phyloP scores from a whole-genome alignment of 1,284 basidiomycete species.

The Golubevia pallescens region DNA sequence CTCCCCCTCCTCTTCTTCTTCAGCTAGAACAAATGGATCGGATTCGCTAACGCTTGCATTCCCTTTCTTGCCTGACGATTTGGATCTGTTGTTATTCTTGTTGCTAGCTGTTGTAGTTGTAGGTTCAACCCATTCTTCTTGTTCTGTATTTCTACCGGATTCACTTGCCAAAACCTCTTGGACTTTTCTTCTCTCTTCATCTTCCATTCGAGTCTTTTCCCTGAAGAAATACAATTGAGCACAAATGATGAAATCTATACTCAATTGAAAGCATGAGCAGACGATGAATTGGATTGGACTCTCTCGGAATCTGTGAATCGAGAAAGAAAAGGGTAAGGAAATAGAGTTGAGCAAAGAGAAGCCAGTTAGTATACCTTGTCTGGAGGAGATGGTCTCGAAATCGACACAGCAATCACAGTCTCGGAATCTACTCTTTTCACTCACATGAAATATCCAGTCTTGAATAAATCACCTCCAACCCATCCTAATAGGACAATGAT shows the following conservation, averaged over 20 bases:
- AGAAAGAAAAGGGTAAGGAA: constrained; percentile 23
- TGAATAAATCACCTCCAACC: constrained; percentile 66
- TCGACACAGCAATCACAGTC: too few species aligned
- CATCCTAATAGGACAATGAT: constrained; percentile 66
- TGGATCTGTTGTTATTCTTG: background rate
- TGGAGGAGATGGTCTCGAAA: too few species aligned
- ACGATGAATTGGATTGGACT: constrained; percentile 33
- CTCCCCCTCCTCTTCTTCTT: constrained; percentile 5
- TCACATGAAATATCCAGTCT: constrained; percentile 45
- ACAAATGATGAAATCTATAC: constrained; percentile 57
- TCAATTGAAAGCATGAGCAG: constrained; percentile 52
- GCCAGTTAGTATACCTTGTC: constrained; percentile 55
- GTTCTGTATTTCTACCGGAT: background rate
- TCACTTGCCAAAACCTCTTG: too few species aligned
- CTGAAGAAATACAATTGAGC: constrained; percentile 55
- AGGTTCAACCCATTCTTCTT: background rate
- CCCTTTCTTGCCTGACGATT: background rate
- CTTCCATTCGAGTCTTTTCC: constrained; percentile 34
- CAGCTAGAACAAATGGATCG: background rate
- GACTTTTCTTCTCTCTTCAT: too few species aligned
- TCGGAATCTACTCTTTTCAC: background rate
- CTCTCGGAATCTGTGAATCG: constrained; percentile 1
- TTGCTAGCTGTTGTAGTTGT: background rate
- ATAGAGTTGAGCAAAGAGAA: constrained; percentile 20
- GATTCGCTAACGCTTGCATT: background rate